Evolutionary conservation across 768 basidiomycete genomes (phyloP).

Genomic region (Hemileccinum impolitum): DNA sequence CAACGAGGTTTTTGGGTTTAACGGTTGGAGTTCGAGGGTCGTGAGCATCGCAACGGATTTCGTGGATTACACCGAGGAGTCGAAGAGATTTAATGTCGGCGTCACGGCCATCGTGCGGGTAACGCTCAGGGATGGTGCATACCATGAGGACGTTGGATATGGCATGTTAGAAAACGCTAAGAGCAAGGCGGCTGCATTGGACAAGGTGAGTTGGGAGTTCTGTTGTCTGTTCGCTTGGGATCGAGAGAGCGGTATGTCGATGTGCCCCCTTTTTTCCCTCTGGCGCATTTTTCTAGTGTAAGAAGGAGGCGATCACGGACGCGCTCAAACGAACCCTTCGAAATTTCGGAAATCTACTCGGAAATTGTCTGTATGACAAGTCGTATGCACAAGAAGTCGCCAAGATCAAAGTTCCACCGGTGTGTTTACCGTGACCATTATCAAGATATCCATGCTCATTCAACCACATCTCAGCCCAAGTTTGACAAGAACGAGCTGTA

Average conservation of each 20-base stretch:
- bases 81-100: constrained; percentile 63
- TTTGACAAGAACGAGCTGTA: constrained; percentile 66
- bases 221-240: not conserved
- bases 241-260: constrained; percentile 3
- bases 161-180: constrained; percentile 83
- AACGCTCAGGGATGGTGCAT: constrained; percentile 82
- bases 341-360: constrained; percentile 91
- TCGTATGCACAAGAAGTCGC: constrained; percentile 76
- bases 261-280: not conserved
- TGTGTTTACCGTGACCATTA: constrained; percentile 39
- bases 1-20: constrained; percentile 98
- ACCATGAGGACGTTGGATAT: constrained; percentile 93
- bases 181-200: constrained; percentile 80
- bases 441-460: not conserved
- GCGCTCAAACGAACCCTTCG: constrained; percentile 87
- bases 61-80: constrained; percentile 70
- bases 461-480: constrained; percentile 45
- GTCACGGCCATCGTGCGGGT: constrained; percentile 85
- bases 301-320: constrained; percentile 98
- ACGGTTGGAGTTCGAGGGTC: constrained; percentile 88
- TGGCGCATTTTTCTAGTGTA: constrained; percentile 58
- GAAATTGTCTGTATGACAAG: constrained; percentile 98
- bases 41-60: constrained; percentile 75
- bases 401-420: constrained; percentile 83
- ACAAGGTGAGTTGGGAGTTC: constrained; percentile 66